Evolutionary conservation across 2,329 filamentous ascomycete genomes (phyloP), one percentile per base, ranked within the genome.

Genomic region (Cryphonectria carpinicola): DNA sequence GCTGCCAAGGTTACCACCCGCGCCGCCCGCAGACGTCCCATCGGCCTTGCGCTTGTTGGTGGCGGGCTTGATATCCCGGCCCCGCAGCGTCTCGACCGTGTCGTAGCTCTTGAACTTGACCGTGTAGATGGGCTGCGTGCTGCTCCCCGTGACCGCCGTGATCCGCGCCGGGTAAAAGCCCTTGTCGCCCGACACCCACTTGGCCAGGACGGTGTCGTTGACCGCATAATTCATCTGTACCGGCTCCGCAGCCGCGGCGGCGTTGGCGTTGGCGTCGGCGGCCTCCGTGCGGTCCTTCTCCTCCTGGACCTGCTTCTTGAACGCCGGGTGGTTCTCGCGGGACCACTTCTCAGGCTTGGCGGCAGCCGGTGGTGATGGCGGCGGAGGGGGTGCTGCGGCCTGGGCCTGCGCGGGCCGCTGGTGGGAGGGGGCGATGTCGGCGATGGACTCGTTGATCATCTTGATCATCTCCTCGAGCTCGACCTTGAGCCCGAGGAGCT

Each of bases 51-150:
- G 89, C 85, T 97, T 95, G 81, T 88, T 90, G 66, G 89, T 88
- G 49, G 96, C 83, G 66, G 94, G 93, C 76, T 93, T 91, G 74
- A 98, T 93, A 77, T 98, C 94, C 80, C 92, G 91, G 73, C 92
- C 89, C 72, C 91, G 89, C 72, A 97, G 82, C 46, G 93, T 96
- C 81, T 97, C 94, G 62, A 92, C 93, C 32, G 88, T 94, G 74
- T 91, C 89, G 82, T 98, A 98, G 77, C 90, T 93, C 82, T 97
- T 95, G 86, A 98, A 99, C 76, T 93, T 96, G 80, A 99, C 95
- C 64, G 93, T 92, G 80, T 98, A 99, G 74, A 98, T 93, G 49
- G 95, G 95, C 67, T 93, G 93, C 60, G 90, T 92, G n/a, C 92
- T 91, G 11, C 94, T 97, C 71, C 96, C 96, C 32, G 95, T 98